Conservation (phyloP, 768 basidiomycete species). For the Multifurca ochricompacta region DNA sequence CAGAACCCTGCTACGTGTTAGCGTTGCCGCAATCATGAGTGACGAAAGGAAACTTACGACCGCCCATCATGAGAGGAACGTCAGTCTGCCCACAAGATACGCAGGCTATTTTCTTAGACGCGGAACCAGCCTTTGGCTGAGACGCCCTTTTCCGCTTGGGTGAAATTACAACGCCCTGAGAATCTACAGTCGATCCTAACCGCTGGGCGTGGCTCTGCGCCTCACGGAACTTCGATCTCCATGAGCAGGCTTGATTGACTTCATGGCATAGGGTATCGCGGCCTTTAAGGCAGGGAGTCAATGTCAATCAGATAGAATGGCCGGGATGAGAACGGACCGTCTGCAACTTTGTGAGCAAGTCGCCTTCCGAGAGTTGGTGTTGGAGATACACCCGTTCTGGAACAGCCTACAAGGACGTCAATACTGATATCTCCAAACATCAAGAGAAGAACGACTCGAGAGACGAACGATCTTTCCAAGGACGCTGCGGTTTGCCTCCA, state of each 20-base stretch:
- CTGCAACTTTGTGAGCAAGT: constrained; percentile 52
- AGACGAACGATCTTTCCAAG: constrained; percentile 41
- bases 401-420: constrained; percentile 29
- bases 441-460: not conserved
- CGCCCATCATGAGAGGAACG: constrained; percentile 70
- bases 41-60: constrained; percentile 44
- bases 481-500: constrained; percentile 39
- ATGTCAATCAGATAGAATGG: not conserved
- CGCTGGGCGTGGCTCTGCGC: constrained; percentile 31
- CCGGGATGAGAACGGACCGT: constrained; percentile 33
- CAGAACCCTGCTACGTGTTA: constrained; percentile 49
- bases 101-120: constrained; percentile 45
- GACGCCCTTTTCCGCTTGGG: constrained; percentile 37
- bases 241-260: constrained; percentile 45
- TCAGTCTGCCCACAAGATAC: constrained; percentile 55
- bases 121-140: constrained; percentile 28
- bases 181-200: constrained; percentile 12
- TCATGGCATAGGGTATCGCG: constrained; percentile 44
- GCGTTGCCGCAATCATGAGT: not conserved
- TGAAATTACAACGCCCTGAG: constrained; percentile 18
- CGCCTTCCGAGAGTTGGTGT: constrained; percentile 48
- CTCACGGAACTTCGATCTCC: constrained; percentile 31
- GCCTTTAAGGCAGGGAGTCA: constrained; percentile 30
- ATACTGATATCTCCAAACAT: not conserved
- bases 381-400: constrained; percentile 46